Percentiles rank a stretch among this genome's conserved stretches.
Evolutionary conservation across 495 filamentous ascomycete genomes (phyloP).

Genomic region (Bathelium albidoporum): DNA sequence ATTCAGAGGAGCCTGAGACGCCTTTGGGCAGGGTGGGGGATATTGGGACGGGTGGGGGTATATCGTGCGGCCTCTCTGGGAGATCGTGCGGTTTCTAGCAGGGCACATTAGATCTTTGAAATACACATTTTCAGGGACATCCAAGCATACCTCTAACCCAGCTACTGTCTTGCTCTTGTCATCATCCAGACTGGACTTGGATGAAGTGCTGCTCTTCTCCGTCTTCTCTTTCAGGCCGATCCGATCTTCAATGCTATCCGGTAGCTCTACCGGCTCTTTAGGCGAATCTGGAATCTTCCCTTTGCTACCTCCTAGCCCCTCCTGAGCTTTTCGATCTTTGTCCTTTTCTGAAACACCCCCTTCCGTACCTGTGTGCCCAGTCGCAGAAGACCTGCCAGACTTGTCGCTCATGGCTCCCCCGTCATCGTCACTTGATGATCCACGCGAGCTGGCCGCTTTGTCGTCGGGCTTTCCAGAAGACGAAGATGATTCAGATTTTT

Average conservation of each 20-base stretch:
- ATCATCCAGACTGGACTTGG: constrained; percentile 35
- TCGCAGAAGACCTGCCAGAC: constrained; percentile 57
- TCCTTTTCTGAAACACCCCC: constrained; percentile 79
- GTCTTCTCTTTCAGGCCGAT: constrained; percentile 33
- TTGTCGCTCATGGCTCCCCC: constrained; percentile 91
- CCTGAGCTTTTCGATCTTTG: constrained; percentile 53
- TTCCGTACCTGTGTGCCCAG: constrained; percentile 77
- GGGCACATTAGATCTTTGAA: constrained; percentile 8
- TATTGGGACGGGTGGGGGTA: constrained; percentile 56
- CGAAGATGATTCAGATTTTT: not conserved
- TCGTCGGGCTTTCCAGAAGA: constrained; percentile 1
- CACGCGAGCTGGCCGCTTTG: constrained; percentile 24
- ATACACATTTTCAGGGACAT: not conserved
- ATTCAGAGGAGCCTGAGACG: not conserved
- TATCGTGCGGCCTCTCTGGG: constrained; percentile 70
- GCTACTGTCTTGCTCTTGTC: constrained; percentile 38
- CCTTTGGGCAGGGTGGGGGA: constrained; percentile 30
- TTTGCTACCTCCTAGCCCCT: constrained; percentile 46
- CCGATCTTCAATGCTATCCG: constrained; percentile 62
- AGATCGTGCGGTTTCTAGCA: constrained; percentile 73
- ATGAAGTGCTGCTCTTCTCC: constrained; percentile 25
- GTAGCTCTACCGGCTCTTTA: constrained; percentile 73
- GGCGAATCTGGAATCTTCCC: constrained; percentile 72
- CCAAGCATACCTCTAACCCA: constrained; percentile 52
- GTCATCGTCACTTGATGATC: constrained; percentile 45